Percentiles rank a stretch among this genome's conserved stretches.
These are phyloP conservation scores for Podospora conica DNA, from an alignment of 495 filamentous ascomycete species.

Conservation along the genomic window DNA sequence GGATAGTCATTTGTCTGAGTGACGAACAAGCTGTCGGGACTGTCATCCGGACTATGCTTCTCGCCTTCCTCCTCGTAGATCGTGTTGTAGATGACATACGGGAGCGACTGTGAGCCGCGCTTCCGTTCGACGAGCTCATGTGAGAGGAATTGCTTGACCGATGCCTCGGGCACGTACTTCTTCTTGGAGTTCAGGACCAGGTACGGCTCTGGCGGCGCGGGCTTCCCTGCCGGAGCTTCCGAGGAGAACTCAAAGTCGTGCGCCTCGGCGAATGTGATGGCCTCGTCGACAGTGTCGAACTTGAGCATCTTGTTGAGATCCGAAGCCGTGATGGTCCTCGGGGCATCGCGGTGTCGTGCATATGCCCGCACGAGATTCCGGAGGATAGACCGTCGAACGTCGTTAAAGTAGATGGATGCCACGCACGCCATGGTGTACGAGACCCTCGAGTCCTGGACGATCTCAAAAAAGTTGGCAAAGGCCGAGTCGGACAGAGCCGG, in stretches of 20 bases:
- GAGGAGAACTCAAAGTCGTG: constrained; percentile 57
- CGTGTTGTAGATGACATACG: constrained; percentile 40
- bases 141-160: constrained; percentile 36
- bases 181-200: constrained; percentile 38
- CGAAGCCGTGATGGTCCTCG: constrained; percentile 67
- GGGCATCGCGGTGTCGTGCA: constrained; percentile 57
- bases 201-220: constrained; percentile 44
- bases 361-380: constrained; percentile 57
- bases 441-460: constrained; percentile 61
- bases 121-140: constrained; percentile 43
- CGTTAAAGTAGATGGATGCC: constrained; percentile 83
- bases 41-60: background rate
- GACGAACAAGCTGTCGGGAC: constrained; percentile 29
- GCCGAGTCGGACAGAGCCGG: constrained; percentile 54
- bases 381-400: constrained; percentile 69
- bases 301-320: constrained; percentile 60
- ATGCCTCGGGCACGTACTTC: constrained; percentile 31
- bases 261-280: constrained; percentile 59
- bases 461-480: constrained; percentile 65
- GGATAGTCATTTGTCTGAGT: background rate
- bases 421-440: constrained; percentile 93
- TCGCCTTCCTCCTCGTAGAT: constrained; percentile 31
- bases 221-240: constrained; percentile 24
- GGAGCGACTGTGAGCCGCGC: constrained; percentile 34
- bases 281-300: constrained; percentile 69